Conservation (phyloP, 2,329 filamentous ascomycete species). For the Cercospora janseana region DNA sequence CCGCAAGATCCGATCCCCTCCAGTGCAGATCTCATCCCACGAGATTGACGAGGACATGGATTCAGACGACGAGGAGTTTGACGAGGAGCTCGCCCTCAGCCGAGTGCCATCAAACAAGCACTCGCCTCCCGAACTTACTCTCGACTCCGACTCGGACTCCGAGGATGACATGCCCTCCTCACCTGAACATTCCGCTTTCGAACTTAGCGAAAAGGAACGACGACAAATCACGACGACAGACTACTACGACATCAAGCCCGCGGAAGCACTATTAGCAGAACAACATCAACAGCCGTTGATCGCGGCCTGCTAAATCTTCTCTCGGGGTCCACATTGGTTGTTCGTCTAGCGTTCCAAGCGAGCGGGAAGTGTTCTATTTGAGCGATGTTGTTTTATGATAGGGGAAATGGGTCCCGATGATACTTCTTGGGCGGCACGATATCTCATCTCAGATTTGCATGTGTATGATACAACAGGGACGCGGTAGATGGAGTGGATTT, state of each 20-base stretch:
- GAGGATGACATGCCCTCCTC: slow-evolving; percentile 52
- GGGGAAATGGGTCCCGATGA: slow-evolving; percentile 13
- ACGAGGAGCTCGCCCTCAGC: slow-evolving; percentile 46
- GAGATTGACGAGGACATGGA: slow-evolving; percentile 41
- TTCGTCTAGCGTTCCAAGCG: slow-evolving; percentile 33
- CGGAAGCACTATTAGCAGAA: slow-evolving; percentile 39
- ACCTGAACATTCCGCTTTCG: slow-evolving; percentile 45
- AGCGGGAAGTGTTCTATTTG: slow-evolving; percentile 21
- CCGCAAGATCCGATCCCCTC: slow-evolving; percentile 42
- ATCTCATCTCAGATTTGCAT: slow-evolving; percentile 24
- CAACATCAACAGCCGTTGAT: slow-evolving; percentile 40
- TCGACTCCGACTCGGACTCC: slow-evolving; percentile 44
- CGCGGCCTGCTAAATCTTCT: slow-evolving; percentile 42
- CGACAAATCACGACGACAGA: slow-evolving; percentile 47
- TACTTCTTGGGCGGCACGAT: slow-evolving; percentile 21
- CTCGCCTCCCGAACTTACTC: slow-evolving; percentile 50
- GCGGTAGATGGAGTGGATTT: too few relatives aligned
- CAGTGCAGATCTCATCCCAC: slow-evolving; percentile 44
- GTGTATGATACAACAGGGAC: too few relatives aligned
- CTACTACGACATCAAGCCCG: slow-evolving; percentile 43
- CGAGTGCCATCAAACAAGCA: slow-evolving; percentile 44
- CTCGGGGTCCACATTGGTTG: slow-evolving; percentile 24
- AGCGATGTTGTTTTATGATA: slow-evolving; percentile 26
- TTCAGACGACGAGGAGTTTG: slow-evolving; percentile 49
- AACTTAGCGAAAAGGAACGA: slow-evolving; percentile 48